These are phyloP conservation scores for Gastrodia elata DNA, from an alignment of 106 monocot genomes.

Conservation along the genomic window DNA sequence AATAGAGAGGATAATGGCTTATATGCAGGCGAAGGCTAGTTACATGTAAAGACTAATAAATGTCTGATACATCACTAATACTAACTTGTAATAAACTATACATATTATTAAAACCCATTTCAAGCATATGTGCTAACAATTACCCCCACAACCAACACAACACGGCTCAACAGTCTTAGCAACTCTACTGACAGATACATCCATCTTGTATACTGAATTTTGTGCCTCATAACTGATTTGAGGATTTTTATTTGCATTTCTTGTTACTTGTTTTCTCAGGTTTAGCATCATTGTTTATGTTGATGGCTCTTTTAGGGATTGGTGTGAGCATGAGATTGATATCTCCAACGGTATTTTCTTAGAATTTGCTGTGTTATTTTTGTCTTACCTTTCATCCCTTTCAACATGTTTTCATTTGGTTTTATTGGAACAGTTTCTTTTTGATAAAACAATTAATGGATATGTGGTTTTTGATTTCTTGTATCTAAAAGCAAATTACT, in stretches of 20 bases:
- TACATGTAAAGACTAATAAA: too few species aligned
- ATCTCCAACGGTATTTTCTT: conserved; percentile 52
- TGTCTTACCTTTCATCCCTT: neutral
- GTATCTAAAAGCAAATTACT: neutral
- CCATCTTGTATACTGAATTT: neutral
- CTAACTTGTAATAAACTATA: too few species aligned
- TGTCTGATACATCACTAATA: too few species aligned
- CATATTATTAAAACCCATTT: too few species aligned
- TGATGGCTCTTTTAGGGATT: conserved; percentile 37
- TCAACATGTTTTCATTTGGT: neutral
- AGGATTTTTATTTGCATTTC: neutral
- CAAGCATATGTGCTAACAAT: too few species aligned
- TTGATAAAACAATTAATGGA: neutral
- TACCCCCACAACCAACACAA: too few species aligned
- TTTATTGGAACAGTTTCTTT: neutral
- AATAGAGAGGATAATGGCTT: too few species aligned
- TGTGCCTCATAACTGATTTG: neutral
- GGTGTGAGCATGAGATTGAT: conserved; percentile 45
- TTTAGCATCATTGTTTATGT: conserved; percentile 41
- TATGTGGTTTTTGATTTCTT: neutral
- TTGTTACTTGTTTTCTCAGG: conserved; percentile 24
- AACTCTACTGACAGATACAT: neutral
- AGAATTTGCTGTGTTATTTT: neutral
- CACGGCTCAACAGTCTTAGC: too few species aligned
- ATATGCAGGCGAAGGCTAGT: too few species aligned